Evolutionary conservation across 768 basidiomycete species (phyloP).

Genomic region (Lactifluus subvellereus): DNA sequence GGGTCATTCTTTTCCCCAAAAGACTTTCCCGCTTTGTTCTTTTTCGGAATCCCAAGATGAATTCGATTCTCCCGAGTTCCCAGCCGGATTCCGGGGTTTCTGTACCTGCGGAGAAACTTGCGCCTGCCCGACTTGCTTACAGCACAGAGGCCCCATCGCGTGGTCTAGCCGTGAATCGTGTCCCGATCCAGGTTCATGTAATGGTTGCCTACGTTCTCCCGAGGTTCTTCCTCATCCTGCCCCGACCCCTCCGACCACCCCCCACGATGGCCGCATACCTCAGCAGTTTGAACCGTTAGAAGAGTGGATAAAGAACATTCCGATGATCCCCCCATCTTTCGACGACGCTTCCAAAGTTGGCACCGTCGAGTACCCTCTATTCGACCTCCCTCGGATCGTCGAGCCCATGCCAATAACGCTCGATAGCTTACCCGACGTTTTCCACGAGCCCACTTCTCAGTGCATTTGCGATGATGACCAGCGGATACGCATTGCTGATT

Average conservation of each 20-base stretch:
- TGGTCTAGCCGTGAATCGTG: constrained; percentile 21
- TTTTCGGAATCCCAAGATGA: constrained; percentile 12
- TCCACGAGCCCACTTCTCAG: constrained; percentile 26
- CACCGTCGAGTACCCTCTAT: neutral
- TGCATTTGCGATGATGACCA: constrained; percentile 11
- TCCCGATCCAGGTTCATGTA: constrained; percentile 15
- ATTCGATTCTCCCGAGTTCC: constrained; percentile 13
- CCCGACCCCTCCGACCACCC: constrained; percentile 25
- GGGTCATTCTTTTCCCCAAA: constrained; percentile 10
- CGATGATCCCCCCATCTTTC: constrained; percentile 13
- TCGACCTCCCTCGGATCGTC: constrained; percentile 14
- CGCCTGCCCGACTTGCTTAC: constrained; percentile 20
- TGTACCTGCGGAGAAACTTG: constrained; percentile 23
- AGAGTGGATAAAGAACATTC: constrained; percentile 23
- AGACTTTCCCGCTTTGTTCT: neutral
- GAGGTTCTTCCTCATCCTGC: constrained; percentile 16
- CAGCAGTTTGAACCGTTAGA: constrained; percentile 23
- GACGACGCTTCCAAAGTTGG: constrained; percentile 8
- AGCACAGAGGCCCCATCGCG: constrained; percentile 20
- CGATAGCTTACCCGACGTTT: constrained; percentile 27
- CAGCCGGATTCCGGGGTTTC: constrained; percentile 17
- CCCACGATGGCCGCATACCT: constrained; percentile 17
- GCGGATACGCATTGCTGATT: constrained; percentile 8
- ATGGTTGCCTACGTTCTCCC: constrained; percentile 18
- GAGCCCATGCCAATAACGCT: constrained; percentile 20